phyloP scores from a whole-genome alignment of 208 protist genomes.

The Phytomonas francai region DNA sequence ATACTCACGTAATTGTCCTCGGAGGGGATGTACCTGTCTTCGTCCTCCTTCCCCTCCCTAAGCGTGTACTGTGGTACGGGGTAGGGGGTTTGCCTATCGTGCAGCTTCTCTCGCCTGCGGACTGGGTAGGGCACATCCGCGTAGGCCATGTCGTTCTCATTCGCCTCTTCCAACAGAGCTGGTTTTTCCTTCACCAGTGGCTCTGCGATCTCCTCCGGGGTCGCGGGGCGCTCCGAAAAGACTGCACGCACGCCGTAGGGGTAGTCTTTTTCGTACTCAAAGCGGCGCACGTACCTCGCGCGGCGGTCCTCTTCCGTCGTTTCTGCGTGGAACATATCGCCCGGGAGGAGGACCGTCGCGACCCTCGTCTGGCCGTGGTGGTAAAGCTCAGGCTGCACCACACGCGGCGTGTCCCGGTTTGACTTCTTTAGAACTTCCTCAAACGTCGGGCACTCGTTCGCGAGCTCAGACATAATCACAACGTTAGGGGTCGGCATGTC shows the following conservation, averaged over 20 bases:
- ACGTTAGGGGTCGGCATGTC: constrained; percentile 86
- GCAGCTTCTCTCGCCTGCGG: constrained; percentile 17
- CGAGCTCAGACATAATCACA: constrained; percentile 71
- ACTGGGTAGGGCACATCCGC: constrained; percentile 57
- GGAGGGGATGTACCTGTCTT: constrained; percentile 60
- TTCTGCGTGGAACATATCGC: constrained; percentile 55
- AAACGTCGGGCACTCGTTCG: constrained; percentile 79
- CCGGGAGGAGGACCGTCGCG: constrained; percentile 76
- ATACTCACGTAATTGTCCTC: constrained; percentile 29
- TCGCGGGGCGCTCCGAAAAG: constrained; percentile 72
- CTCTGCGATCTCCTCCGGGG: constrained; percentile 26
- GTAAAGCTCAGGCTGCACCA: constrained; percentile 57
- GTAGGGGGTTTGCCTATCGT: constrained; percentile 37
- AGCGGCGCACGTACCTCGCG: constrained; percentile 60
- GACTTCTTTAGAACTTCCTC: constrained; percentile 55
- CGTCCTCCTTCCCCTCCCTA: constrained; percentile 61
- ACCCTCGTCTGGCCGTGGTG: constrained; percentile 52
- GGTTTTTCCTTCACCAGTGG: constrained; percentile 41
- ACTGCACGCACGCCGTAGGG: constrained; percentile 79
- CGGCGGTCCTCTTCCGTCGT: constrained; percentile 63
- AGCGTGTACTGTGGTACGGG: constrained; percentile 57
- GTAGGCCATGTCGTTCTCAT: constrained; percentile 77
- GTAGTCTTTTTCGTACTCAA: constrained; percentile 81
- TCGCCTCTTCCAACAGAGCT: constrained; percentile 73
- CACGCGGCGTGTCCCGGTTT: constrained; percentile 26